A percentile compares a stretch with the other conserved stretches of the same genome.
These are phyloP conservation scores for Tetrahymena elliotti DNA, from an alignment of 73 alveolate genomes.

Conservation along the genomic window DNA sequence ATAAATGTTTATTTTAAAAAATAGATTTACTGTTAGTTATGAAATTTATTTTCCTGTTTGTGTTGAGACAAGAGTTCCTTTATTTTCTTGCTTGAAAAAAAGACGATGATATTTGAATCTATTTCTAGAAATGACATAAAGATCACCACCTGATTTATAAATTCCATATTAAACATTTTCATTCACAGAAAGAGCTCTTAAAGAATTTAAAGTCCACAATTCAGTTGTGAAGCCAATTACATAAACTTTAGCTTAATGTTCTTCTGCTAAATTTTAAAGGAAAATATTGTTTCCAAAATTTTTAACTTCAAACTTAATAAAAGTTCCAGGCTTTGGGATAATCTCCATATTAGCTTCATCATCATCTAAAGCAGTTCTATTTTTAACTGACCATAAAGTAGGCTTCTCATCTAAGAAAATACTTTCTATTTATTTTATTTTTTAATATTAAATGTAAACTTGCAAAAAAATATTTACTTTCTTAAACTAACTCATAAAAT, in stretches of 20 bases:
- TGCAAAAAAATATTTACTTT: background rate
- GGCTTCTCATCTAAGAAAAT: background rate
- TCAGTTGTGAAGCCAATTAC: background rate
- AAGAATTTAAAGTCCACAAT: background rate
- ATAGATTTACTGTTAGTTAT: background rate
- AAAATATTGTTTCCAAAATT: background rate
- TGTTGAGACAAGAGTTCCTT: background rate
- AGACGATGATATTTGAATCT: background rate
- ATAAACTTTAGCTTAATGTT: background rate
- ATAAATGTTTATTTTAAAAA: background rate
- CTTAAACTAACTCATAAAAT: background rate
- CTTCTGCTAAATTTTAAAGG: background rate
- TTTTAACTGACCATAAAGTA: background rate
- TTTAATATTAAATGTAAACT: background rate
- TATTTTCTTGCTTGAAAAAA: background rate
- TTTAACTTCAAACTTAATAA: background rate
- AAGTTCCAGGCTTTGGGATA: background rate
- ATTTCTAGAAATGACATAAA: background rate
- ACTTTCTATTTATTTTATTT: background rate
- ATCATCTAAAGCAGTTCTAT: background rate
- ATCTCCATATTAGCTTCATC: background rate
- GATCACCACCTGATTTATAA: background rate
- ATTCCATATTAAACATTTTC: background rate
- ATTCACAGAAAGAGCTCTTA: background rate
- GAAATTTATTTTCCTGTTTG: background rate